phyloP scores from a whole-genome alignment of 1,139 yeast genomes.

The Pichia sp. region DNA sequence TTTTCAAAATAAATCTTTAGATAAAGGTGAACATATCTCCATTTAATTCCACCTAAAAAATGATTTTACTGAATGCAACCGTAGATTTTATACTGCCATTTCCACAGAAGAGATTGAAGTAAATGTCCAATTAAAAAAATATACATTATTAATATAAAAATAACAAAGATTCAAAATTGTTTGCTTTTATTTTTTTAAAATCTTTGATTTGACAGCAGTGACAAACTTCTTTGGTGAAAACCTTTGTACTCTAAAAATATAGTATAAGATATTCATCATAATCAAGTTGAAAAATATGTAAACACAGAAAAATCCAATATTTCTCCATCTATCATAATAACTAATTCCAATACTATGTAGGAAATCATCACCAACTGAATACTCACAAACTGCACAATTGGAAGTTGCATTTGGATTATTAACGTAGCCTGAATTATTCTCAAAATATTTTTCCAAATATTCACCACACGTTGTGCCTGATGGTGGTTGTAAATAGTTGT shows the following conservation, averaged over 20 bases:
- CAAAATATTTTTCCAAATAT: constrained; percentile 36
- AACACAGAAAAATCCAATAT: constrained; percentile 54
- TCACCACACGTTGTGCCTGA: constrained; percentile 39
- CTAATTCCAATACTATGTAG: constrained; percentile 38
- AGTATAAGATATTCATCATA: constrained; percentile 12
- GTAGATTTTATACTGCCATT: no score
- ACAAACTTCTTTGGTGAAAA: background rate
- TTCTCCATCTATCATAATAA: constrained; percentile 53
- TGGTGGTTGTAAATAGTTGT: constrained; percentile 47
- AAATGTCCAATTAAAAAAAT: no score
- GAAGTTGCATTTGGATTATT: constrained; percentile 43
- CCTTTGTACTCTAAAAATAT: constrained; percentile 25
- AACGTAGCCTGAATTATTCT: constrained; percentile 45
- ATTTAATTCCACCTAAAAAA: no score
- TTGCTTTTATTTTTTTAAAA: background rate
- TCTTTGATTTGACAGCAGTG: background rate
- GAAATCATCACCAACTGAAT: constrained; percentile 47
- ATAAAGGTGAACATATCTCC: no score
- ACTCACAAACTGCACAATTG: constrained; percentile 54
- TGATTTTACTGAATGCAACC: no score
- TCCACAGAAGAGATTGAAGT: no score
- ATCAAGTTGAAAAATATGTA: constrained; percentile 45
- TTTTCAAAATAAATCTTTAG: no score
- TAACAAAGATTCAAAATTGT: background rate
- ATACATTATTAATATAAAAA: no score